These are phyloP conservation scores for Fusarium poae DNA, from an alignment of 2,329 filamentous ascomycete species.

Conservation along the genomic window DNA sequence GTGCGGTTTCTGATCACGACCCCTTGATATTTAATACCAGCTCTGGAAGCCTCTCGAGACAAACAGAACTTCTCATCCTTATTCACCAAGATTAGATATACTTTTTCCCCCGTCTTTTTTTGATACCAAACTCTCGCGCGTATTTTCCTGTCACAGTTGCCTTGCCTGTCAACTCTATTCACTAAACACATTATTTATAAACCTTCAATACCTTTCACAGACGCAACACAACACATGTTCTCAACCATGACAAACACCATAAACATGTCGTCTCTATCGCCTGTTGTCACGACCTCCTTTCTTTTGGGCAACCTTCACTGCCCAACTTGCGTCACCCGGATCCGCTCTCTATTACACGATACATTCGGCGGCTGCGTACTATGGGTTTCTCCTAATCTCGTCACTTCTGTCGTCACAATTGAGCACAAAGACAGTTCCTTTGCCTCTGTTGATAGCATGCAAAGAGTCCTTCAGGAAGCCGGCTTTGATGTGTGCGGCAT, in stretches of 20 bases:
- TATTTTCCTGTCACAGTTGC: background rate
- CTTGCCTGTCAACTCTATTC: conserved; percentile 9
- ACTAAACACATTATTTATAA: conserved; percentile 2
- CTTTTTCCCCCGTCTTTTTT: background rate
- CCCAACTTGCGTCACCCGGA: conserved; percentile 77
- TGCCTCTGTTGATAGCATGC: conserved; percentile 60
- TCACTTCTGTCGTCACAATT: conserved; percentile 77
- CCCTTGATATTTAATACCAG: conserved; percentile 32
- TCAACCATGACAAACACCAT: conserved; percentile 8
- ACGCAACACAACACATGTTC: conserved; percentile 1
- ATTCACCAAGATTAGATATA: background rate
- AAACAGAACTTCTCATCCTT: conserved; percentile 19
- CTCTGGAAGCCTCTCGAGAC: conserved; percentile 19
- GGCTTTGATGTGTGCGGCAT: conserved; percentile 71
- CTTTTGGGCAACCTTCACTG: conserved; percentile 83
- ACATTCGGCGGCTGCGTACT: conserved; percentile 60
- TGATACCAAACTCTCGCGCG: background rate
- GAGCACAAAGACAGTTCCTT: conserved; percentile 62
- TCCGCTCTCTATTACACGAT: conserved; percentile 69
- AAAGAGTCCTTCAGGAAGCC: conserved; percentile 64
- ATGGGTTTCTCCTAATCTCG: conserved; percentile 77
- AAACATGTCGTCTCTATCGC: conserved; percentile 47
- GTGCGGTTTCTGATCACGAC: conserved; percentile 52
- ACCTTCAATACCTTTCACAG: conserved; percentile 4
- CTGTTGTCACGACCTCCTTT: conserved; percentile 67